Evolutionary conservation across 345 rosid species (phyloP).

Genomic region (Theobroma cacao): DNA sequence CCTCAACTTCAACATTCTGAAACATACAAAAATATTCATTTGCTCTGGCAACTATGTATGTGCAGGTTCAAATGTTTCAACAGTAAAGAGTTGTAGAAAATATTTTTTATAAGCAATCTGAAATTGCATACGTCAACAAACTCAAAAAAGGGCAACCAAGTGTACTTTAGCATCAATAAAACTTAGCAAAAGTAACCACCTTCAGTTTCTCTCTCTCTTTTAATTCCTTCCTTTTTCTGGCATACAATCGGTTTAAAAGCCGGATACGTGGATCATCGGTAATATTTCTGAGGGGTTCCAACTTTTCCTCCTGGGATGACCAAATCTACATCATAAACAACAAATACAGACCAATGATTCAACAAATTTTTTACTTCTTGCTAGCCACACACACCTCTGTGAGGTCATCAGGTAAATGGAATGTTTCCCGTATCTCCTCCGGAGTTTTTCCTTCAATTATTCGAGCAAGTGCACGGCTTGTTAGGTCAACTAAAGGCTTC

Average conservation of each 20-base stretch:
- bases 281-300: conserved; percentile 64
- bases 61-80: not conserved
- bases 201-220: conserved; percentile 57
- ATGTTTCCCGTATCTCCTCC: conserved; percentile 68
- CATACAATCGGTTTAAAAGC: conserved; percentile 63
- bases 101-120: not conserved
- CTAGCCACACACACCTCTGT: conserved; percentile 52
- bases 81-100: not conserved
- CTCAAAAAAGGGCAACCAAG: not conserved
- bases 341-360: conserved; percentile 12
- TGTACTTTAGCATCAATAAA: not conserved
- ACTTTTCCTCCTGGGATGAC: conserved; percentile 55
- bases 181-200: conserved; percentile 29
- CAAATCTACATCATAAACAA: conserved; percentile 17
- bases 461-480: conserved; percentile 73
- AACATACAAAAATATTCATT: conserved; percentile 17
- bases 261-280: conserved; percentile 68
- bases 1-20: conserved; percentile 55
- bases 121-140: not conserved
- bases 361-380: not conserved
- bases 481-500: conserved; percentile 72
- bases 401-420: conserved; percentile 72
- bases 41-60: not conserved
- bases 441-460: conserved; percentile 77
- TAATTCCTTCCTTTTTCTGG: conserved; percentile 60